Percentiles rank a stretch among this genome's conserved stretches.
Evolutionary conservation across 2,329 filamentous ascomycete species (phyloP).

Genomic region (Fusarium poae): DNA sequence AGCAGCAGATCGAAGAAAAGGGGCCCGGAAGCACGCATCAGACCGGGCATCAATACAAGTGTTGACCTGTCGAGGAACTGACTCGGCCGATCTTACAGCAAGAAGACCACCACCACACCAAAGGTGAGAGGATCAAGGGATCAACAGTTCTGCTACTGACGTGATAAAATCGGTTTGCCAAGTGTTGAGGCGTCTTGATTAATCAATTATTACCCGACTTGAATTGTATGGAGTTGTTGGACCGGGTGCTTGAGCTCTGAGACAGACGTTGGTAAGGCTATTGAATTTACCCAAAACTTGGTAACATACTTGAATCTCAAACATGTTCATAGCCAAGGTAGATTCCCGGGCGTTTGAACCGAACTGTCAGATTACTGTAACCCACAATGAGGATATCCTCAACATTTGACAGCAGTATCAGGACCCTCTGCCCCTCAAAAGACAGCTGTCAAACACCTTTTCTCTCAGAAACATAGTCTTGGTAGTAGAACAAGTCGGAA

Average conservation of each 20-base stretch:
- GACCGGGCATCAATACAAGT: too few relatives aligned
- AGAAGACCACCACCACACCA: background rate
- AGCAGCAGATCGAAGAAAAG: background rate
- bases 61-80: background rate
- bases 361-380: background rate
- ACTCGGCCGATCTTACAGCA: background rate
- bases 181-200: background rate
- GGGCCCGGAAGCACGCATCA: background rate
- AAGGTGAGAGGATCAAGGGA: background rate
- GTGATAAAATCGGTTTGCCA: background rate
- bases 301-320: background rate
- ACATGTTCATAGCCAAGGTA: background rate
- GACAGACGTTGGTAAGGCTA: background rate
- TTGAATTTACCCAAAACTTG: background rate
- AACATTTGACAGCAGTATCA: background rate
- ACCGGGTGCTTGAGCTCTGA: too few relatives aligned
- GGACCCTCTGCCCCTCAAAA: background rate
- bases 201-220: background rate
- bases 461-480: background rate
- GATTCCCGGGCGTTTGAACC: background rate
- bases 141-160: background rate
- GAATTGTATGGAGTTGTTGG: background rate
- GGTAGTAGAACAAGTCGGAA: background rate
- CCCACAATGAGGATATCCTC: background rate
- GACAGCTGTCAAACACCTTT: background rate